Evolutionary conservation across 2,329 filamentous ascomycete species (phyloP).

Genomic region (Colletotrichum cereale): DNA sequence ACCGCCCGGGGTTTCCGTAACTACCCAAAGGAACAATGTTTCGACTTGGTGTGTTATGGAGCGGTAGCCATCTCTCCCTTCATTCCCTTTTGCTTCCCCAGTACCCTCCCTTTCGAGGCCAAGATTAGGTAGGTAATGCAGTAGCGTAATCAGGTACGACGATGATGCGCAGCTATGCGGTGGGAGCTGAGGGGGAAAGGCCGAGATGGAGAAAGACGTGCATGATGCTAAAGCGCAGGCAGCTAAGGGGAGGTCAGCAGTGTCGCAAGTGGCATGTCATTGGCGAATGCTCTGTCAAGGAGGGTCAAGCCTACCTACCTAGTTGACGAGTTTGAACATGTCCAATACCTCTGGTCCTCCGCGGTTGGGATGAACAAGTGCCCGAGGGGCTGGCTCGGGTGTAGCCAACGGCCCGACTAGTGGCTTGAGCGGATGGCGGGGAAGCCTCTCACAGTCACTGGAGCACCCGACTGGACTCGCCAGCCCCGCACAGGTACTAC

Average conservation of each 20-base stretch:
- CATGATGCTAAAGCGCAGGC: conserved; percentile 6
- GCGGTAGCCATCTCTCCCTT: not conserved
- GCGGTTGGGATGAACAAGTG: not conserved
- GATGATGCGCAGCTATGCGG: conserved; percentile 23
- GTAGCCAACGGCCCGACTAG: conserved; percentile 37
- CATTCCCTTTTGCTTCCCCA: conserved; percentile 20
- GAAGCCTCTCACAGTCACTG: conserved; percentile 1
- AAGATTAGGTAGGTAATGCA: conserved; percentile 8
- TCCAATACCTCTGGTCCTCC: not conserved
- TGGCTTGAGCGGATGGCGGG: conserved; percentile 38
- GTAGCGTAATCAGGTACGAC: conserved; percentile 15
- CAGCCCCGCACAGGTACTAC: conserved; percentile 16
- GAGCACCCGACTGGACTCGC: not conserved
- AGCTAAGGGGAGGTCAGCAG: conserved; percentile 11
- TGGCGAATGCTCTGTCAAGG: conserved; percentile 15
- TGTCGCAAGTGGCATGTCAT: not conserved
- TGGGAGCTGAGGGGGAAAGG: not conserved
- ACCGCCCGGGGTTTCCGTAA: not conserved
- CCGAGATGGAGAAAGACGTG: not conserved
- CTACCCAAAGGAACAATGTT: not conserved
- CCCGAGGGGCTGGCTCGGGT: not conserved
- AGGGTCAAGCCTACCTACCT: not conserved
- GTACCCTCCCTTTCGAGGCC: conserved; percentile 1
- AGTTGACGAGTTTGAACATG: not conserved
- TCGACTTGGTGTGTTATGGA: not conserved